phyloP scores from a whole-genome alignment of 108 stramenopile genomes.

The Aurantiochytrium sp. region DNA sequence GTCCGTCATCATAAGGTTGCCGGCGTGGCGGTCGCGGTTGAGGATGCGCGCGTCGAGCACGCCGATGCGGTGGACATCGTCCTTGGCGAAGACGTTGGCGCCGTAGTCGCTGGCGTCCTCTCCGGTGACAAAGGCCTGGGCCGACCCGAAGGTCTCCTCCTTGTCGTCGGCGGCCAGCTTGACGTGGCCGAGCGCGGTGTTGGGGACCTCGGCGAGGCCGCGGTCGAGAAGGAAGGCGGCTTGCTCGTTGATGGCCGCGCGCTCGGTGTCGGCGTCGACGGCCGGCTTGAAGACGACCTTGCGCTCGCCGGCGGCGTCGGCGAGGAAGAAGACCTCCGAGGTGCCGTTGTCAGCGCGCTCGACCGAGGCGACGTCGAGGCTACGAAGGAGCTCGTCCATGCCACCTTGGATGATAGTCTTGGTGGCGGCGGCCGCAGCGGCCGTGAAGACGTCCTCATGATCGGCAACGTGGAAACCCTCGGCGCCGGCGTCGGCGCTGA shows the following conservation, averaged over 20 bases:
- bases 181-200: not conserved
- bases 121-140: constrained; percentile 29
- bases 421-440: not conserved
- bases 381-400: not conserved
- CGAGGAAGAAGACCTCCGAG: constrained; percentile 2
- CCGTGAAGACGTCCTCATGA: not conserved
- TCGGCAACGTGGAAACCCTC: not conserved
- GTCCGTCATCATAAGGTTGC: constrained; percentile 33
- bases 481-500: not conserved
- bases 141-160: constrained; percentile 18
- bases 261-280: not conserved
- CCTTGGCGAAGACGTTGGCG: constrained; percentile 29
- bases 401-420: not conserved
- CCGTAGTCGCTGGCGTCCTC: constrained; percentile 36
- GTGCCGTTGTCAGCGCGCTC: constrained; percentile 20
- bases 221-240: not conserved
- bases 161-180: not conserved
- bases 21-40: constrained; percentile 46
- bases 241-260: not conserved
- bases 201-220: not conserved
- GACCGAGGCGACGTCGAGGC: not conserved
- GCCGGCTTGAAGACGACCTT: constrained; percentile 29
- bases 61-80: constrained; percentile 42
- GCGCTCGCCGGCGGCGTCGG: not conserved
- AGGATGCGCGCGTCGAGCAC: constrained; percentile 40